These are phyloP conservation scores for Zasmidium citrigriseum DNA, from an alignment of 2,329 filamentous ascomycete genomes.

Conservation along the genomic window DNA sequence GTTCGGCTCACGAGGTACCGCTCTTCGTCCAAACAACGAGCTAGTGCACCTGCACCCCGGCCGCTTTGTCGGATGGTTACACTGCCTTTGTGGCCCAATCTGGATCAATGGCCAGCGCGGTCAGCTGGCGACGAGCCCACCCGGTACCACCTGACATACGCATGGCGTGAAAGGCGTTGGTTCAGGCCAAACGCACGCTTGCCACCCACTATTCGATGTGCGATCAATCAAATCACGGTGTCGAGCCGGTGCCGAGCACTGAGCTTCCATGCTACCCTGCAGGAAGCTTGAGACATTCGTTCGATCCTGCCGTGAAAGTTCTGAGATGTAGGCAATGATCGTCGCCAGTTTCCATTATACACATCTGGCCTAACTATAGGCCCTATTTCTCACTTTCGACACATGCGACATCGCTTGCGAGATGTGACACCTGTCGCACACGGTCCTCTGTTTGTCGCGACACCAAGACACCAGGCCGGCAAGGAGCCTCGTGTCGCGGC, in stretches of 20 bases:
- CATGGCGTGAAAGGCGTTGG: not conserved
- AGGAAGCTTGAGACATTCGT: not conserved
- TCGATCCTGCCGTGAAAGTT: not conserved
- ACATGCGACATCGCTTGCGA: not conserved
- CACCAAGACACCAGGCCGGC: not conserved
- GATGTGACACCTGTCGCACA: not conserved
- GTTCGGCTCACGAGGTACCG: not conserved
- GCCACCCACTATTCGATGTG: not conserved
- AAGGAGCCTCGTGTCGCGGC: not conserved
- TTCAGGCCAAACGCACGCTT: not conserved
- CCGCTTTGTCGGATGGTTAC: not conserved
- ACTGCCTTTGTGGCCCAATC: not conserved
- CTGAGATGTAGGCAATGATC: not conserved
- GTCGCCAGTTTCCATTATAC: not conserved
- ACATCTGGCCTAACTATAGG: too few species aligned
- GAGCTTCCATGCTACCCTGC: not conserved
- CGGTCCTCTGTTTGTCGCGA: not conserved
- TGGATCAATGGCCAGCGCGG: not conserved
- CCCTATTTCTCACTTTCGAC: too few species aligned
- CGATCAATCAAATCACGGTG: not conserved
- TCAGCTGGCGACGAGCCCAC: not conserved
- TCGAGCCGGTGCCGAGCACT: not conserved
- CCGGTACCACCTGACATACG: not conserved
- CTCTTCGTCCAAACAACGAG: not conserved
- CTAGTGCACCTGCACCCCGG: not conserved